Evolutionary conservation across 768 basidiomycete species (phyloP).

Genomic region (Amanita brunnescens): DNA sequence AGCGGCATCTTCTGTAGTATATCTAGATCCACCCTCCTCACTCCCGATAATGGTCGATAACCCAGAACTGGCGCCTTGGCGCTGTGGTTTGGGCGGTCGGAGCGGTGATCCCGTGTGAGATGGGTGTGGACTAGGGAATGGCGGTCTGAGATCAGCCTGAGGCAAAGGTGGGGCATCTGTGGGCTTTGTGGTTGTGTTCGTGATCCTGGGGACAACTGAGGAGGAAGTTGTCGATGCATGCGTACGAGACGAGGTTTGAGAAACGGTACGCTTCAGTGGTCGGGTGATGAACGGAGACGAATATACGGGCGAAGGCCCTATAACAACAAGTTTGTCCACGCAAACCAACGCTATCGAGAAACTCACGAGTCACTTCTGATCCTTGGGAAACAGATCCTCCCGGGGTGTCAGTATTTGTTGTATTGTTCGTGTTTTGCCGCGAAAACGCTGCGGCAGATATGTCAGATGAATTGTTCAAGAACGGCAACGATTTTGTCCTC

Average conservation of each 20-base stretch:
- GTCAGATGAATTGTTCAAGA: conserved; percentile 12
- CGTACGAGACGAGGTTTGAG: conserved; percentile 54
- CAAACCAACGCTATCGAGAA: conserved; percentile 7
- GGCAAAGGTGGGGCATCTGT: conserved; percentile 10
- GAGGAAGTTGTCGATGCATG: conserved; percentile 37
- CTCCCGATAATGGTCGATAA: conserved; percentile 36
- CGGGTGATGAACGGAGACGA: conserved; percentile 50
- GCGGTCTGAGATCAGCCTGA: conserved; percentile 45
- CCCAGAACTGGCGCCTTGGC: conserved; percentile 12
- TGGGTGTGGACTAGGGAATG: conserved; percentile 36
- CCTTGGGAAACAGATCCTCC: conserved; percentile 29
- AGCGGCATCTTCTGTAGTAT: conserved; percentile 27
- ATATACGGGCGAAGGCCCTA: conserved; percentile 43
- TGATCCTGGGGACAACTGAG: conserved; percentile 10
- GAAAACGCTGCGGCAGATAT: conserved; percentile 13
- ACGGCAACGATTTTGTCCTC: conserved; percentile 14
- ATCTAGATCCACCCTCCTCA: conserved; percentile 22
- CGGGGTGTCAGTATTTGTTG: conserved; percentile 15
- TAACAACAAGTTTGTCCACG: not conserved
- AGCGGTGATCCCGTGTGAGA: conserved; percentile 21
- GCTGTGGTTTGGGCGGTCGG: conserved; percentile 12
- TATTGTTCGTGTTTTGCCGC: conserved; percentile 10
- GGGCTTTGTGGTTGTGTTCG: conserved; percentile 6
- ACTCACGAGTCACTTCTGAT: conserved; percentile 39
- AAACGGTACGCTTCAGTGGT: conserved; percentile 56